Evolutionary conservation across 73 alveolate species (phyloP).

Genomic region (Stentor coeruleus): DNA sequence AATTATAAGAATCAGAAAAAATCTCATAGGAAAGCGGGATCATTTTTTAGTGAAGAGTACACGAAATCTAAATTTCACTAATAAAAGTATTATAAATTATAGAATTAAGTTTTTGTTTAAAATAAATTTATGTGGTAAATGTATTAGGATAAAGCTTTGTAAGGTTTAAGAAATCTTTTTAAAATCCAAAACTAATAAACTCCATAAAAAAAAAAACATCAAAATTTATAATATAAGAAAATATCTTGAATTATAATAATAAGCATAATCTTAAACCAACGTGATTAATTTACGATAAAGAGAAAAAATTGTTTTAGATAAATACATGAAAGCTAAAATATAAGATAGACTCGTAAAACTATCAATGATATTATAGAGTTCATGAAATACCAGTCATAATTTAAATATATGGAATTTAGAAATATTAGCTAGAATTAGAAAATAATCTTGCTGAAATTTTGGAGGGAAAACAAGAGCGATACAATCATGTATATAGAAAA

Average conservation of each 20-base stretch:
- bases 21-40: not conserved
- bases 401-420: not conserved
- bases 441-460: not conserved
- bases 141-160: too few species aligned
- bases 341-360: not conserved
- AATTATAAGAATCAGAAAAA: not conserved
- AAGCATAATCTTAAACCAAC: not conserved
- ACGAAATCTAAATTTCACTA: not conserved
- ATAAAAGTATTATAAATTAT: too few species aligned
- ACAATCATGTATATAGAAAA: not conserved
- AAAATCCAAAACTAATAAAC: too few species aligned
- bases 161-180: too few species aligned
- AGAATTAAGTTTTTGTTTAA: too few species aligned
- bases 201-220: too few species aligned
- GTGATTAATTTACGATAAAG: not conserved
- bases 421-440: not conserved
- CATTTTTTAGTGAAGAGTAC: not conserved
- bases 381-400: not conserved
- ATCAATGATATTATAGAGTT: not conserved
- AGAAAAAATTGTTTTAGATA: not conserved
- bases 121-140: too few species aligned
- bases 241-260: too few species aligned
- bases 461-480: not conserved
- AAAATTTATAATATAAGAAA: too few species aligned
- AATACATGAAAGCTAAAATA: not conserved